phyloP scores from a whole-genome alignment of 2,329 filamentous ascomycete genomes.

The Colletotrichum euphorbiae region DNA sequence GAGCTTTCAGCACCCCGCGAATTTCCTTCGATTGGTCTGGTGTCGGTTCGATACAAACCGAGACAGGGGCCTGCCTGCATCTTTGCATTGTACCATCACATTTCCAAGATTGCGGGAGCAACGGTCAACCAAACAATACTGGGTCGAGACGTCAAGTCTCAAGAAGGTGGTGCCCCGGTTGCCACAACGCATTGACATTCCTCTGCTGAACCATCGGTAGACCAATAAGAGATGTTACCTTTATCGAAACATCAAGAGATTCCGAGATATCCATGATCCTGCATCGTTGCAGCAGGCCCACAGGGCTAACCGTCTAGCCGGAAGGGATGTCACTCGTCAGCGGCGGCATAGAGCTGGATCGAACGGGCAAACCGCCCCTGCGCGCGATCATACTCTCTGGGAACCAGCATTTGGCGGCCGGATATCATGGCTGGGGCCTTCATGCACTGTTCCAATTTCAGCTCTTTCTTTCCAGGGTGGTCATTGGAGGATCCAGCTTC shows the following conservation, averaged over 20 bases:
- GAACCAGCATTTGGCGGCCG: conserved; percentile 4
- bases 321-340: conserved; percentile 18
- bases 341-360: conserved; percentile 12
- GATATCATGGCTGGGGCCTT: conserved; percentile 23
- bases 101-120: conserved; percentile 1
- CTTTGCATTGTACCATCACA: conserved; percentile 7
- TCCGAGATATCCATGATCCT: conserved; percentile 14
- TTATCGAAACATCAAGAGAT: not conserved
- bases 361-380: not conserved
- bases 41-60: conserved; percentile 3
- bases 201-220: not conserved
- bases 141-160: not conserved
- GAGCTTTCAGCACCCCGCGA: not conserved
- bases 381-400: not conserved
- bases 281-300: conserved; percentile 3
- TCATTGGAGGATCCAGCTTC: not conserved
- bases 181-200: conserved; percentile 4
- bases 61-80: conserved; percentile 15
- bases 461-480: not conserved
- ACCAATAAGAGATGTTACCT: not conserved
- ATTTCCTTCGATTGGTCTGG: not conserved
- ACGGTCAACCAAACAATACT: not conserved
- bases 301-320: conserved; percentile 29
- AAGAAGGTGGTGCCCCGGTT: not conserved
- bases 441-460: conserved; percentile 1